A percentile compares a stretch with the other conserved stretches of the same genome.
These are phyloP conservation scores for Sarocladium strictum DNA, from an alignment of 2,329 filamentous ascomycete genomes.

Conservation along the genomic window DNA sequence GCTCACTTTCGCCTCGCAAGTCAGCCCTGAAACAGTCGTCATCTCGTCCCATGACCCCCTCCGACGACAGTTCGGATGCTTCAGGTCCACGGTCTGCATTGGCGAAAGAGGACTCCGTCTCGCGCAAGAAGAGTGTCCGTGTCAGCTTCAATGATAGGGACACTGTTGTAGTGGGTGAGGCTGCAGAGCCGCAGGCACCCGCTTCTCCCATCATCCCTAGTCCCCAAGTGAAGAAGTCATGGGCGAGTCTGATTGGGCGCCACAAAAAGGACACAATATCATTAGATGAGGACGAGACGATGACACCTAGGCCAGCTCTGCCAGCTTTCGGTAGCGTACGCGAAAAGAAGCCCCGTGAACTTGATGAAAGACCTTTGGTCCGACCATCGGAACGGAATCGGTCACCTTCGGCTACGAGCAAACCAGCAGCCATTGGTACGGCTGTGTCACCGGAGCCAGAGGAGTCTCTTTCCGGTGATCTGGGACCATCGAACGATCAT, in stretches of 20 bases:
- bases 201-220: conserved; percentile 33
- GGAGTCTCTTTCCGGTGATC: conserved; percentile 5
- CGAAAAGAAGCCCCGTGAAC: conserved; percentile 50
- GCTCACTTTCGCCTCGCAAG: conserved; percentile 71
- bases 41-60: conserved; percentile 46
- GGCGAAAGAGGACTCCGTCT: conserved; percentile 29
- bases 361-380: conserved; percentile 52
- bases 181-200: conserved; percentile 25
- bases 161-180: conserved; percentile 48
- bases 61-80: conserved; percentile 41
- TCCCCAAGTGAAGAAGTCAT: conserved; percentile 36
- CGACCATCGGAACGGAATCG: conserved; percentile 39
- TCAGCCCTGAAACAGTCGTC: conserved; percentile 64
- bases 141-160: conserved; percentile 74
- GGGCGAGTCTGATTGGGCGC: conserved; percentile 45
- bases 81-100: conserved; percentile 24
- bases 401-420: conserved; percentile 18
- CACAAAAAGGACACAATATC: conserved; percentile 43
- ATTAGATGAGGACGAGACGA: conserved; percentile 58
- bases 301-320: conserved; percentile 68
- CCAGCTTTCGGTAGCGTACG: conserved; percentile 72
- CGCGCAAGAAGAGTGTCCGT: conserved; percentile 59
- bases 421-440: conserved; percentile 20
- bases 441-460: background rate
- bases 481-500: conserved; percentile 55